Percentiles rank a stretch among this genome's conserved stretches.
Conservation (phyloP, 1,284 basidiomycete genomes). For the Ganoderma sinense region DNA sequence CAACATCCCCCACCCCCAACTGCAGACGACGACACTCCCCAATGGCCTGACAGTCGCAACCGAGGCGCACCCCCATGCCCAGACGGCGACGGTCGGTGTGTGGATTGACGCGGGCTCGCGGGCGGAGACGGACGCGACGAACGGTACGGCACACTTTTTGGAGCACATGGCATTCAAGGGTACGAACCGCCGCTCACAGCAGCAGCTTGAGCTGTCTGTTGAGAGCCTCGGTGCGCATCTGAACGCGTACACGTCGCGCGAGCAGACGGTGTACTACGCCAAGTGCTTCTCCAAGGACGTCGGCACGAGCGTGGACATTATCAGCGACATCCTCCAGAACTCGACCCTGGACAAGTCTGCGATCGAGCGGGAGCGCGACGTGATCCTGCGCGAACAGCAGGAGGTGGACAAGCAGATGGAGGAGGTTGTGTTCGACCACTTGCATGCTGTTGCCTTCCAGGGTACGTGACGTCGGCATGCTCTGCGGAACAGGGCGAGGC, state of each 20-base stretch:
- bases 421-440: constrained; percentile 98
- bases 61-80: constrained; percentile 92
- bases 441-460: constrained; percentile 97
- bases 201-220: constrained; percentile 95
- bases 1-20: constrained; percentile 75
- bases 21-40: constrained; percentile 87
- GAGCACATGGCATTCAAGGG: constrained; percentile 99
- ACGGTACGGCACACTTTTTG: constrained; percentile 98
- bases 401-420: constrained; percentile 99
- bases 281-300: constrained; percentile 99
- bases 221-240: constrained; percentile 98
- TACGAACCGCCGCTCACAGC: constrained; percentile 90
- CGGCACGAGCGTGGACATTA: constrained; percentile 92
- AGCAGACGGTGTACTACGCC: constrained; percentile 99
- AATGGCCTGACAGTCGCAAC: constrained; percentile 95
- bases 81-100: constrained; percentile 97
- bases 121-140: constrained; percentile 93
- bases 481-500: constrained; percentile 2
- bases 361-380: constrained; percentile 96
- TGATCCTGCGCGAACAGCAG: constrained; percentile 97
- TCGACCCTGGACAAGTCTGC: constrained; percentile 92
- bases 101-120: constrained; percentile 99
- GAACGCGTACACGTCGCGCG: constrained; percentile 98
- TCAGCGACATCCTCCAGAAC: constrained; percentile 98
- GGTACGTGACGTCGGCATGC: constrained; percentile 54